These are phyloP conservation scores for Calcarisporium arbuscula DNA, from an alignment of 2,329 filamentous ascomycete genomes.

Conservation along the genomic window DNA sequence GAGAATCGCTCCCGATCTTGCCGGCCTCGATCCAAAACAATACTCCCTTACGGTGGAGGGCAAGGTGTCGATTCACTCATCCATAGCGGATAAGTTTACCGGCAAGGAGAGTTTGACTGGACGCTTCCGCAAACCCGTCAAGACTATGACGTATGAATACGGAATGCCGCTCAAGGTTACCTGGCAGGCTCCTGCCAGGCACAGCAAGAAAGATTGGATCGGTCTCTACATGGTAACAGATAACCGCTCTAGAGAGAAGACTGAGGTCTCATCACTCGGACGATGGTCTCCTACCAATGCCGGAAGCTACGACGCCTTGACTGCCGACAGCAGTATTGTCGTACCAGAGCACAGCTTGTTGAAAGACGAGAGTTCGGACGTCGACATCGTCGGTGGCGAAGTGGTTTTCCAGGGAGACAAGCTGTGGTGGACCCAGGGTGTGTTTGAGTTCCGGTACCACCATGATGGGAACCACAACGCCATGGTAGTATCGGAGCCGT, in stretches of 20 bases:
- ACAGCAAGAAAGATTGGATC: slow-evolving; percentile 90
- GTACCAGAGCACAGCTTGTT: slow-evolving; percentile 56
- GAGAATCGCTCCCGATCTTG: slow-evolving; percentile 70
- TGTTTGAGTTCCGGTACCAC: slow-evolving; percentile 96
- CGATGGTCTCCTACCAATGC: slow-evolving; percentile 81
- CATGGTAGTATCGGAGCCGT: slow-evolving; percentile 89
- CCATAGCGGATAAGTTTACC: slow-evolving; percentile 53
- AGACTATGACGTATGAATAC: slow-evolving; percentile 78
- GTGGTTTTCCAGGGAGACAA: slow-evolving; percentile 88
- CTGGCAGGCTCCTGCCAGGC: slow-evolving; percentile 83
- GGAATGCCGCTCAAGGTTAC: slow-evolving; percentile 82
- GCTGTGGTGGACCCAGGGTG: slow-evolving; percentile 93
- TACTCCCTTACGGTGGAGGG: slow-evolving; percentile 75
- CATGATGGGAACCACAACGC: slow-evolving; percentile 88
- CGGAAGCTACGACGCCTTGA: slow-evolving; percentile 68
- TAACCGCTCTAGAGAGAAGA: slow-evolving; percentile 78
- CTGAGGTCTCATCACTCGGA: slow-evolving; percentile 77
- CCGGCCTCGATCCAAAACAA: slow-evolving; percentile 70
- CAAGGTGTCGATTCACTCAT: slow-evolving; percentile 44
- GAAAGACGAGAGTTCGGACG: slow-evolving; percentile 44
- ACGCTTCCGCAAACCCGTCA: slow-evolving; percentile 61
- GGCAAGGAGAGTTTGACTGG: slow-evolving; percentile 69
- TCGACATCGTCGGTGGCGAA: slow-evolving; percentile 66
- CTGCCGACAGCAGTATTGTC: slow-evolving; percentile 71
- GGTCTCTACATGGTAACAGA: slow-evolving; percentile 95